phyloP scores from a whole-genome alignment of 768 basidiomycete species.

The Sporobolomyces pararoseus region DNA sequence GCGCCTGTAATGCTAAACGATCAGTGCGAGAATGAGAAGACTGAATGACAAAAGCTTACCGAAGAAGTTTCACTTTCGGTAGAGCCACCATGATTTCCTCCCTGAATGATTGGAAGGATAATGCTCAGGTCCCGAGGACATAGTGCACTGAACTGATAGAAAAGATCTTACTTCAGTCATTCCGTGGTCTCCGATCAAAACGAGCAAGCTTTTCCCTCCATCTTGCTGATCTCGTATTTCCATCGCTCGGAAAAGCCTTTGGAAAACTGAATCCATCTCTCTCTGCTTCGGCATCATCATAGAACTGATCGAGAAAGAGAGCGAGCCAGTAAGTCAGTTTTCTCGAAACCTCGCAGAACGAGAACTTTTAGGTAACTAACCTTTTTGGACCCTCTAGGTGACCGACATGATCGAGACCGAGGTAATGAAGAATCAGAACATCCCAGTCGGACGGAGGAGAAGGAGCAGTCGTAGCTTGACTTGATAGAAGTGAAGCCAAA shows the following conservation, averaged over 20 bases:
- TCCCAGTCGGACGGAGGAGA: constrained; percentile 50
- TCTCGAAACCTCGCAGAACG: neutral
- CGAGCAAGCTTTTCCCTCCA: constrained; percentile 67
- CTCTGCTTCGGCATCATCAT: constrained; percentile 75
- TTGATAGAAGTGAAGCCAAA: constrained; percentile 66
- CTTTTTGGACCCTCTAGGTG: constrained; percentile 67
- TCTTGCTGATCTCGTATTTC: constrained; percentile 50
- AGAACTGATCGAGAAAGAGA: constrained; percentile 61
- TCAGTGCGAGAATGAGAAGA: constrained; percentile 45
- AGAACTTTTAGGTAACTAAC: neutral
- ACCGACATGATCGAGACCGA: constrained; percentile 95
- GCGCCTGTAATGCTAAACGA: constrained; percentile 1
- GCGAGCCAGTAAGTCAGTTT: neutral
- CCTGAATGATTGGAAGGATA: neutral
- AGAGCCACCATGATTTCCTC: constrained; percentile 92
- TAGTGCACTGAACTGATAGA: neutral
- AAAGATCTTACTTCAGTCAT: constrained; percentile 62
- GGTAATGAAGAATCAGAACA: constrained; percentile 84
- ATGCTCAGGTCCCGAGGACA: neutral
- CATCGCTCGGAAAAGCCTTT: constrained; percentile 63
- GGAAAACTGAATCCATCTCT: constrained; percentile 80
- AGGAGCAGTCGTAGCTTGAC: neutral
- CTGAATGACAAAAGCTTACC: constrained; percentile 55
- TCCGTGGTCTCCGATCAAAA: constrained; percentile 90
- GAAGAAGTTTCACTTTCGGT: constrained; percentile 74